phyloP scores from a whole-genome alignment of 2,329 filamentous ascomycete genomes.

The Fusarium nelsonii region DNA sequence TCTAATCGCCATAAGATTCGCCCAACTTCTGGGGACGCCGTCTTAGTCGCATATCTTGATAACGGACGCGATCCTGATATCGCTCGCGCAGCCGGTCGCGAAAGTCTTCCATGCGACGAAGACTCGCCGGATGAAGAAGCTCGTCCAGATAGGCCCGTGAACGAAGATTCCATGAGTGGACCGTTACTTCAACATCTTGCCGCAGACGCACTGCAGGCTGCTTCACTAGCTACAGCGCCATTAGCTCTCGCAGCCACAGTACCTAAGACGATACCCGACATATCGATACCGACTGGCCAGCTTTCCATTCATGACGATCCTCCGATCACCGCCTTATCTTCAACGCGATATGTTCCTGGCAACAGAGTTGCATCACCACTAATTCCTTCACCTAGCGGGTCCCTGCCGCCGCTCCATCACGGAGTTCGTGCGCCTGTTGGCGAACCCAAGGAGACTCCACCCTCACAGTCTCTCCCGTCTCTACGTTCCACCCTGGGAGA shows the following conservation, averaged over 20 bases:
- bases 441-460: slow-evolving; percentile 53
- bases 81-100: slow-evolving; percentile 66
- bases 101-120: slow-evolving; percentile 63
- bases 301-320: slow-evolving; percentile 54
- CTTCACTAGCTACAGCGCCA: slow-evolving; percentile 27
- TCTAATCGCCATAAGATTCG: slow-evolving; percentile 66
- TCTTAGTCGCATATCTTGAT: slow-evolving; percentile 74
- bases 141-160: slow-evolving; percentile 23
- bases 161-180: slow-evolving; percentile 38
- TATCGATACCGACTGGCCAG: slow-evolving; percentile 49
- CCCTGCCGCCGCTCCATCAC: slow-evolving; percentile 56
- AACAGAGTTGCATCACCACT: slow-evolving; percentile 42
- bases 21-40: slow-evolving; percentile 72
- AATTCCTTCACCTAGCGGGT: slow-evolving; percentile 45
- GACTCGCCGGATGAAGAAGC: slow-evolving; percentile 44
- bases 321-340: slow-evolving; percentile 12
- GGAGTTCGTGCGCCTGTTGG: slow-evolving; percentile 53
- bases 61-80: slow-evolving; percentile 74
- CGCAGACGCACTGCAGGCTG: slow-evolving; percentile 51
- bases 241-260: slow-evolving; percentile 21
- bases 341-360: slow-evolving; percentile 22
- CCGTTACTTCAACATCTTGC: slow-evolving; percentile 51
- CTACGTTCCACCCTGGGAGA: slow-evolving; percentile 56
- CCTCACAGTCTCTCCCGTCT: slow-evolving; percentile 56
- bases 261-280: slow-evolving; percentile 46